phyloP scores from a whole-genome alignment of 2,329 filamentous ascomycete genomes.

The Aspergillus viridinutans region DNA sequence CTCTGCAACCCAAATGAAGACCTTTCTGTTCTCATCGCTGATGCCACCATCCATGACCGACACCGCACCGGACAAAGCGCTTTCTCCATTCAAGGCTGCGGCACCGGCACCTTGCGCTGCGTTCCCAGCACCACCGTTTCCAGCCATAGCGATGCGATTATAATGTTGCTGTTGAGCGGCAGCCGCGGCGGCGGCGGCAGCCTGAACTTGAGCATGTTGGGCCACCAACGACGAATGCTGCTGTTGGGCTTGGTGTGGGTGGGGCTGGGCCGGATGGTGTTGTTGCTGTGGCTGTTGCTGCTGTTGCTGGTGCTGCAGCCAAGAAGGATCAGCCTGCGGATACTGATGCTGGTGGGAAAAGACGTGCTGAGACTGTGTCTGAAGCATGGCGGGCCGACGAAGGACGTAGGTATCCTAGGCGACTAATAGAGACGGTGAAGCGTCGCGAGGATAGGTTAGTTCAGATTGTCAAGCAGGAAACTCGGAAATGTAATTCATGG shows the following conservation, averaged over 20 bases:
- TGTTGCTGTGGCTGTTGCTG: slow-evolving; percentile 34
- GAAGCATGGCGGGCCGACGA: slow-evolving; percentile 39
- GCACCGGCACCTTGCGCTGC: slow-evolving; percentile 33
- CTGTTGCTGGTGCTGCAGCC: slow-evolving; percentile 42
- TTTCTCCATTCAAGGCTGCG: slow-evolving; percentile 47
- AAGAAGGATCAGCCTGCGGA: slow-evolving; percentile 44
- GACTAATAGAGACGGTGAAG: slow-evolving; percentile 12
- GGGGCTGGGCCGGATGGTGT: slow-evolving; percentile 35
- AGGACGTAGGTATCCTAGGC: slow-evolving; percentile 19
- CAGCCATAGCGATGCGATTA: slow-evolving; percentile 66
- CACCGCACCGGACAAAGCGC: slow-evolving; percentile 26
- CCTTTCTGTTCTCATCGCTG: slow-evolving; percentile 85
- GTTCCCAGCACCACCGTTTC: slow-evolving; percentile 49
- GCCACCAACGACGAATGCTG: slow-evolving; percentile 45
- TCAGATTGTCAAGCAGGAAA: slow-evolving; percentile 22
- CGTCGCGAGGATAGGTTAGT: slow-evolving; percentile 1
- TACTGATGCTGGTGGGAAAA: slow-evolving; percentile 58
- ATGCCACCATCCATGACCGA: slow-evolving; percentile 60
- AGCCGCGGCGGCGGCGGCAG: slow-evolving; percentile 38
- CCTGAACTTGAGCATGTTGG: slow-evolving; percentile 52
- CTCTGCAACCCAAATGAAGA: slow-evolving; percentile 90
- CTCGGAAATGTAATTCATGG: slow-evolving; percentile 27
- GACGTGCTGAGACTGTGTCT: slow-evolving; percentile 56
- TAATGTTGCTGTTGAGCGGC: slow-evolving; percentile 56
- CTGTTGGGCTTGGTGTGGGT: slow-evolving; percentile 37